These are phyloP conservation scores for Alternaria sp. DNA, from an alignment of 2,329 filamentous ascomycete genomes.

Conservation along the genomic window DNA sequence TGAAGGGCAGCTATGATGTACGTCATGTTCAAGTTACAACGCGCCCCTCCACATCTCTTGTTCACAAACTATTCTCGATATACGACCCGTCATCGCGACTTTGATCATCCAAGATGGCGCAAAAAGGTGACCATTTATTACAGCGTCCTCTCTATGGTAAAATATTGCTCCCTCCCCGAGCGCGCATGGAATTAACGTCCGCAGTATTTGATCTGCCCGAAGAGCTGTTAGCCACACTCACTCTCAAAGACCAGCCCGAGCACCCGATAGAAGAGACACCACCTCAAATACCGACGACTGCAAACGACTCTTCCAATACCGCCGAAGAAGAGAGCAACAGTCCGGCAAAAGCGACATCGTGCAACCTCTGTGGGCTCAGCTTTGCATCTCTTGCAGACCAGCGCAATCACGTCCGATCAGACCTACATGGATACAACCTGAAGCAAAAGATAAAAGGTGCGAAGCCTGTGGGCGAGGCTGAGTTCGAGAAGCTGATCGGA, in stretches of 20 bases:
- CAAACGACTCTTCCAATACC: slow-evolving; percentile 44
- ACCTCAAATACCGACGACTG: slow-evolving; percentile 12
- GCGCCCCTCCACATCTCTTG: slow-evolving; percentile 15
- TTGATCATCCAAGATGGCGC: slow-evolving; percentile 32
- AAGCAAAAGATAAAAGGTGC: slow-evolving; percentile 86
- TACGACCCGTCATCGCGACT: neutral
- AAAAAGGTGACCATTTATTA: slow-evolving; percentile 42
- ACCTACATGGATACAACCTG: slow-evolving; percentile 92
- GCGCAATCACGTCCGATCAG: slow-evolving; percentile 84
- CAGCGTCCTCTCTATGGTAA: slow-evolving; percentile 52
- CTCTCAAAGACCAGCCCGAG: slow-evolving; percentile 58
- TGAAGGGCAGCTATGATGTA: neutral
- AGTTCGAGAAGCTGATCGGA: slow-evolving; percentile 87
- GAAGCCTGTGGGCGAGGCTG: slow-evolving; percentile 75
- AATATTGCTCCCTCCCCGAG: neutral
- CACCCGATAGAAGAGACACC: slow-evolving; percentile 27
- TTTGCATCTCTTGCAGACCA: slow-evolving; percentile 82
- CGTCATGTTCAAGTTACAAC: slow-evolving; percentile 14
- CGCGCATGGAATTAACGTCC: slow-evolving; percentile 18
- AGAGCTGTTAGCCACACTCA: slow-evolving; percentile 74
- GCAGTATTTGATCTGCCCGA: slow-evolving; percentile 83
- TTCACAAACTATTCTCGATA: neutral
- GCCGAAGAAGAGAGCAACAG: slow-evolving; percentile 51
- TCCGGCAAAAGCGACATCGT: slow-evolving; percentile 71
- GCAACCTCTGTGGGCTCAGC: slow-evolving; percentile 77